Evolutionary conservation across 1,284 basidiomycete species (phyloP), one percentile per base, ranked within the genome.

Genomic region (Boletellus deceptivus): DNA sequence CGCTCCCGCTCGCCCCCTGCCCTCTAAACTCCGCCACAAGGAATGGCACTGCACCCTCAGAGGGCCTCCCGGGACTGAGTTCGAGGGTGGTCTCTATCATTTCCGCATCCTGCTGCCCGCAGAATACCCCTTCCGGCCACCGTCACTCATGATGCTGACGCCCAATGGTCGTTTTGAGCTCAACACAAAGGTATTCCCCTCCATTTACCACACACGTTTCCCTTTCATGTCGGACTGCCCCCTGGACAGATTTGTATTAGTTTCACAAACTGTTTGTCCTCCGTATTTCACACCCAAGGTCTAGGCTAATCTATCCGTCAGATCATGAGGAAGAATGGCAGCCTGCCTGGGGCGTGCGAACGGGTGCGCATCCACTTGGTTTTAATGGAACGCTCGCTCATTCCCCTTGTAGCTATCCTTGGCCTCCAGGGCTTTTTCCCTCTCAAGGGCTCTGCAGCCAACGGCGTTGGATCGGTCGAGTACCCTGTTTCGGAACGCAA

Each of bases 31-130:
- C 61, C 60, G 42, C 33, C 43, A 9, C 45, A 35, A 91, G 88
- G 93, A 97, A 76, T 99, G 96, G 96, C 95, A 98, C 67, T 98
- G 94, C 63, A 98, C 96, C 7, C 77, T 98, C 45, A 84, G 93
- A 55, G 96, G 95, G 1, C 85, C 95, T 3, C 62, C 79, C 17
- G 91, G 84, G 5, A 93, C 89, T 25, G 93, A 96, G 63, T 98
- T 91, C 58, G 91, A 95, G 64, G 91, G 91, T 50, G 91, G 92
- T 55, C 68, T 89, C 46, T 98, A 98, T 71, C 94, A 98, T 71
- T 88, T 96, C 63, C 84, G 94, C 48, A 92, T 98, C 64, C 70
- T 93, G 18, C 75, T 98, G 7, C 95, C 95, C 3, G 83, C 93
- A 43, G 91, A 93, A 72, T 98, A 97, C 65, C 95, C 95, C 29